These are phyloP conservation scores for Silene coronaria DNA, from an alignment of 179 eudicot genomes.

Conservation along the genomic window DNA sequence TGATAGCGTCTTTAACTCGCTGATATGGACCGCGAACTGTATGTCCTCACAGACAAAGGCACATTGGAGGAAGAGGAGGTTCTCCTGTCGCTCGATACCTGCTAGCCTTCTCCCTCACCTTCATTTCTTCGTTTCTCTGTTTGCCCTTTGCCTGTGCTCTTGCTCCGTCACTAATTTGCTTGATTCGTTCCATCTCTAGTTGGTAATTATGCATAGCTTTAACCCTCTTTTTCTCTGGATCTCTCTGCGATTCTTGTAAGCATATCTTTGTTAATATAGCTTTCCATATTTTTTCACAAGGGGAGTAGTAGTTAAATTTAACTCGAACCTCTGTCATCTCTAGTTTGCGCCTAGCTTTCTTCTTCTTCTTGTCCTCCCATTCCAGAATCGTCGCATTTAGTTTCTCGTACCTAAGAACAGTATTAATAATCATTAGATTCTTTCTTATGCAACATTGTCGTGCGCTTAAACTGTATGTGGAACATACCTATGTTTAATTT, in stretches of 20 bases:
- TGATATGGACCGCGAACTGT: conserved; percentile 12
- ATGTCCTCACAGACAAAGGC: conserved; percentile 50
- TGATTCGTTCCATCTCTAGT: conserved; percentile 45
- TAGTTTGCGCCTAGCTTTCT: conserved; percentile 51
- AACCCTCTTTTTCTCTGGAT: conserved; percentile 41
- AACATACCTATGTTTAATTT: conserved; percentile 48
- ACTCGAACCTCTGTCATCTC: conserved; percentile 54
- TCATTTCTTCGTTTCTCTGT: conserved; percentile 54
- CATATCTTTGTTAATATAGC: conserved; percentile 24
- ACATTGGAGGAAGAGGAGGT: conserved; percentile 58
- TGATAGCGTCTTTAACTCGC: neutral
- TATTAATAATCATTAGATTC: conserved; percentile 3
- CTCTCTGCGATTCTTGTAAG: conserved; percentile 42
- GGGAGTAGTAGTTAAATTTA: conserved; percentile 16
- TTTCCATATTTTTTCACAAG: conserved; percentile 19
- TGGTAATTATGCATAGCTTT: conserved; percentile 47
- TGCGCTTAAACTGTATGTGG: conserved; percentile 1
- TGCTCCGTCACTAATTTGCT: conserved; percentile 67
- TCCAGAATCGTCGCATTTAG: conserved; percentile 45
- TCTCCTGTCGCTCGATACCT: conserved; percentile 51
- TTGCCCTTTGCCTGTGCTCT: conserved; percentile 64
- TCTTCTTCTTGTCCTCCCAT: conserved; percentile 82
- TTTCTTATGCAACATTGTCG: neutral
- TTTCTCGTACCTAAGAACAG: conserved; percentile 54
- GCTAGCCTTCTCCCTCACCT: conserved; percentile 40